Evolutionary conservation across 345 rosid genomes (phyloP).

Genomic region (Eucalyptus viminalis): DNA sequence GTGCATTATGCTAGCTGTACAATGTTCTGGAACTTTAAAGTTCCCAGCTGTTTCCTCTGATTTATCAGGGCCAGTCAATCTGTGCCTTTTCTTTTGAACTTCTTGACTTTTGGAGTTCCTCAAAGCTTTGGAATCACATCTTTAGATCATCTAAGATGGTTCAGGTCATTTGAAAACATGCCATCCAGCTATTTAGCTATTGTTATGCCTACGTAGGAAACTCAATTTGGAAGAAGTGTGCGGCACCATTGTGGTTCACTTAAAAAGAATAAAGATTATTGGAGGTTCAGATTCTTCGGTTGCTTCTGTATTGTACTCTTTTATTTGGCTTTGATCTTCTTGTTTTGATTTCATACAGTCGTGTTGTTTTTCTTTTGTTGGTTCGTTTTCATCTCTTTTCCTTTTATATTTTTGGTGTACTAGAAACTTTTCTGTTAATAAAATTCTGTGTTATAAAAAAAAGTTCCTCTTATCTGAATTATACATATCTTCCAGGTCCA

Average conservation of each 20-base stretch:
- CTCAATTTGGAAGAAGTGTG: background rate
- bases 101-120: background rate
- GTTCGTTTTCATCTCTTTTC: background rate
- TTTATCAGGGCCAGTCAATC: background rate
- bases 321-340: background rate
- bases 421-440: background rate
- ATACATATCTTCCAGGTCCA: slow-evolving; percentile 44
- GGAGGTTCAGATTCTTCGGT: background rate
- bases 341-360: background rate
- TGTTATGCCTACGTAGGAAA: background rate
- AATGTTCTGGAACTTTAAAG: background rate
- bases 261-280: background rate
- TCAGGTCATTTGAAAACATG: background rate
- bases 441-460: background rate
- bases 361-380: background rate
- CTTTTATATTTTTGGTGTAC: background rate
- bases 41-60: background rate
- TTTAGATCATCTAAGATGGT: background rate
- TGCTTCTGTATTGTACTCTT: background rate
- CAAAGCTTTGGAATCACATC: background rate
- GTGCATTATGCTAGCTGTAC: background rate
- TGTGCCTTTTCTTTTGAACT: background rate
- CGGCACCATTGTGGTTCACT: background rate
- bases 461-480: background rate
- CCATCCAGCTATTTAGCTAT: background rate